These are phyloP conservation scores for Dunaliella sp. DNA, from an alignment of 139 green algal species.

Conservation along the genomic window DNA sequence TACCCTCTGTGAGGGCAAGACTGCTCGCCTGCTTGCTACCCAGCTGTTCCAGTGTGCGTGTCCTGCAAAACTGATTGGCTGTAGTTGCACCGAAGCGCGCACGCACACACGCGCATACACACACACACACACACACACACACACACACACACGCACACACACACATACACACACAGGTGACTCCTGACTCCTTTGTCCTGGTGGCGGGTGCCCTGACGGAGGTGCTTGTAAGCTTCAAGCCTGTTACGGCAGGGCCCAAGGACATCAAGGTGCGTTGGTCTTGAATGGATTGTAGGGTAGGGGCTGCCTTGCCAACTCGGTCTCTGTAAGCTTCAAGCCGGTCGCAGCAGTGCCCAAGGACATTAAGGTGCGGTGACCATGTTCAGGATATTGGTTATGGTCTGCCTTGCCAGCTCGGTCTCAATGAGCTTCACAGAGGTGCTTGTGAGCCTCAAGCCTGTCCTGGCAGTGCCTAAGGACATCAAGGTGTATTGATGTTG, in stretches of 20 bases:
- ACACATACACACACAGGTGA: conserved; percentile 22
- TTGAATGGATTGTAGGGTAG: conserved; percentile 42
- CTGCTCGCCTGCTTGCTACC: too few species aligned
- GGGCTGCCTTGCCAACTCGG: too few species aligned
- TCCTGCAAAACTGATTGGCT: too few species aligned
- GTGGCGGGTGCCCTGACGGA: conserved; percentile 49
- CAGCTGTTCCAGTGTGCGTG: too few species aligned
- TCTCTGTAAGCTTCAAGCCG: conserved; percentile 50
- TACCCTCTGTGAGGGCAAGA: too few species aligned
- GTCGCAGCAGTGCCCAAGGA: conserved; percentile 38
- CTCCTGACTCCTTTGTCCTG: conserved; percentile 47
- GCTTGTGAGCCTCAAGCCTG: conserved; percentile 46
- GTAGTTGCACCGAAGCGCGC: too few species aligned
- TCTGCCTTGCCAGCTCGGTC: too few species aligned
- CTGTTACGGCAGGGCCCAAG: conserved; percentile 34
- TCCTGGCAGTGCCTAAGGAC: conserved; percentile 38
- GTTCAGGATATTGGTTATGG: conserved; percentile 38
- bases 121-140: not conserved
- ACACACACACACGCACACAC: too few species aligned
- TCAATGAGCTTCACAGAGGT: conserved; percentile 53
- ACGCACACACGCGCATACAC: not conserved
- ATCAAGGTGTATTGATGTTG: conserved; percentile 33
- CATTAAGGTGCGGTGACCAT: conserved; percentile 45
- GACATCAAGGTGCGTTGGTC: conserved; percentile 50
- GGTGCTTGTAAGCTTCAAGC: conserved; percentile 49